Conservation (phyloP, 768 basidiomycete species). For the Rubroboletus satanas region DNA sequence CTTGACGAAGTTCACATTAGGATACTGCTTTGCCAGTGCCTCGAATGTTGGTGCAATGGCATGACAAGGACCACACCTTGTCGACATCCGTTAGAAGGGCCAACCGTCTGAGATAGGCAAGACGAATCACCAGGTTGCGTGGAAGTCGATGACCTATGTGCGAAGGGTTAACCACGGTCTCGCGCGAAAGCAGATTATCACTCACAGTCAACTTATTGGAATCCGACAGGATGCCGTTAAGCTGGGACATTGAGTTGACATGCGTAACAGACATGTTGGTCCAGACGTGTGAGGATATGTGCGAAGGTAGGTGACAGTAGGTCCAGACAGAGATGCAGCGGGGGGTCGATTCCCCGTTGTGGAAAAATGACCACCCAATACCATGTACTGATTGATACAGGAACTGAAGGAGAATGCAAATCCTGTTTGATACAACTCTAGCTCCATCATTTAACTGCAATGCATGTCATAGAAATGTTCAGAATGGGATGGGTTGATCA, state of each 20-base stretch:
- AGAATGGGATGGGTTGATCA: not conserved
- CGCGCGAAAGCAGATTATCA: not conserved
- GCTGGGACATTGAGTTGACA: constrained; percentile 57
- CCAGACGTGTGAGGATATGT: not conserved
- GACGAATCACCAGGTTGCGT: constrained; percentile 66
- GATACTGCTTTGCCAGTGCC: constrained; percentile 62
- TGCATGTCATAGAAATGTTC: not conserved
- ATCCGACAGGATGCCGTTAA: constrained; percentile 55
- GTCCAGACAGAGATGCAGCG: not conserved
- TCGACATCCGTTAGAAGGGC: constrained; percentile 5
- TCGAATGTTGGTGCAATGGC: constrained; percentile 77
- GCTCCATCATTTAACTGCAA: not conserved
- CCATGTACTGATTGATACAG: no score
- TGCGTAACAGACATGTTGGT: constrained; percentile 56
- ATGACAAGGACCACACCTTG: constrained; percentile 85
- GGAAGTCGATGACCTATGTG: constrained; percentile 77
- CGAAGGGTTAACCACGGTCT: not conserved
- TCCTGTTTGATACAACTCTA: constrained; percentile 1
- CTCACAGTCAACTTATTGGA: constrained; percentile 65
- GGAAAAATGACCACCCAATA: constrained; percentile 2
- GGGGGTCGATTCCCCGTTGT: not conserved
- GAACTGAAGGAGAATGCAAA: not conserved
- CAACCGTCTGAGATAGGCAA: constrained; percentile 1
- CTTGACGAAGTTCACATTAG: constrained; percentile 76
- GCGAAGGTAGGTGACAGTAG: not conserved